Evolutionary conservation across 345 rosid species (phyloP), one percentile per base, ranked within the genome.

Genomic region (Crucihimalaya himalaica): DNA sequence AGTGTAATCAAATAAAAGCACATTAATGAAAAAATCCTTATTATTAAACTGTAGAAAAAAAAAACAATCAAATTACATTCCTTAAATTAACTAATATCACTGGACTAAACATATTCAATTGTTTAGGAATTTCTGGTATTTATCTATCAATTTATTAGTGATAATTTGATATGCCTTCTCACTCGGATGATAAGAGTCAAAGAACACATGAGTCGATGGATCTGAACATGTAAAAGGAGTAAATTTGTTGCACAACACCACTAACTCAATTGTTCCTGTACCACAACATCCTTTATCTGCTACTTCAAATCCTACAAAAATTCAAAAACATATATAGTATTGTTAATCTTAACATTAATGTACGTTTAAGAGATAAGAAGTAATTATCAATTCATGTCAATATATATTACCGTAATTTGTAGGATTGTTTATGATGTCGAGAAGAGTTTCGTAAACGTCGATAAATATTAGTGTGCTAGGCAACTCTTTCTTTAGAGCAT

Each of bases 281-380:
- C 70, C 79, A 48, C 75, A 75, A 43, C 79, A 76, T 63, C 75
- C 70, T 76, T 25, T 76, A 45, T 76, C 79, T 61, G 79, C 79
- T 43, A 69, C 75, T 63, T 76, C 25, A 69, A 76, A 69, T 21
- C 79, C 79, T 68, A 48, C 59, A 68, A 50, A 39, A 16, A 8
- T 16, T 6, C 20, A 34, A 25, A 55, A n/a, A 4, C 15, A 59
- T 15, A 42, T 7, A 54, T 8, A 9, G 10, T 20, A 35, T 39
- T 39, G 12, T 6, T 16, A 55, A 31, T 63, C n/a, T n/a, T 21
- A 63, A 46, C 63, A 20, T 29, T 52, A 0, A 72, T 11, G 6
- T 42, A 40, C 6, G 27, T 37, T 21, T 19, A 56, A 2, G 3
- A 66, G 19, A 7, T 11, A 74, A 16, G 18, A 55, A 21, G 0